phyloP scores from a whole-genome alignment of 2,329 filamentous ascomycete genomes.

The Trichoderma lentiforme region DNA sequence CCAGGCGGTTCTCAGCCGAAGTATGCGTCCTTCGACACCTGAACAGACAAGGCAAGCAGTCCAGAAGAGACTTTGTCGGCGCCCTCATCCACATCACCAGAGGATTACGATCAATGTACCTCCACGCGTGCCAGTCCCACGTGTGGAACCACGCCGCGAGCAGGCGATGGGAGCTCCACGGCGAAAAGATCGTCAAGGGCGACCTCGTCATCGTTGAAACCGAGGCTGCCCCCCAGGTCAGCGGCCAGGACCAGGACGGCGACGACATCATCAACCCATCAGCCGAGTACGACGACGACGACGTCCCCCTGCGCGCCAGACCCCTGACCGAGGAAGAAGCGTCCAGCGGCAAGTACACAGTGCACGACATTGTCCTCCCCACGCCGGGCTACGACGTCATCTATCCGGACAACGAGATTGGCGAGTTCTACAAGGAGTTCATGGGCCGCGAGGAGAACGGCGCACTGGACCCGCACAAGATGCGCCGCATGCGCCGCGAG shows the following conservation, averaged over 20 bases:
- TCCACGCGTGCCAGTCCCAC: constrained; percentile 92
- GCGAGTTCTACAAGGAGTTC: constrained; percentile 78
- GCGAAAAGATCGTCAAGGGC: constrained; percentile 71
- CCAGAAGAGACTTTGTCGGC: constrained; percentile 70
- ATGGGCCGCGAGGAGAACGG: constrained; percentile 81
- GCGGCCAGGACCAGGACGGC: constrained; percentile 61
- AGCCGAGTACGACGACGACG: constrained; percentile 40
- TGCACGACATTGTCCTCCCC: constrained; percentile 88
- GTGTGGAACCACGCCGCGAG: constrained; percentile 89
- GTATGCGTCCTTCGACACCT: constrained; percentile 75
- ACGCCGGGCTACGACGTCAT: constrained; percentile 87
- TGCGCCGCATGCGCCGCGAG: constrained; percentile 83
- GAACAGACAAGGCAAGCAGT: constrained; percentile 43
- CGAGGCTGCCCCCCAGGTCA: constrained; percentile 33
- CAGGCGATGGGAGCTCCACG: constrained; percentile 74
- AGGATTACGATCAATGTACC: constrained; percentile 86
- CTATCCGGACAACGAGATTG: constrained; percentile 81
- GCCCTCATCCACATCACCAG: constrained; percentile 77
- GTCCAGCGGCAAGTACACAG: constrained; percentile 68
- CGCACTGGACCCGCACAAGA: constrained; percentile 73
- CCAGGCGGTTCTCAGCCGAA: constrained; percentile 80
- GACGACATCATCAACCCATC: constrained; percentile 42
- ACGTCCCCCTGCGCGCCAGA: constrained; percentile 57
- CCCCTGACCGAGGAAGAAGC: constrained; percentile 75
- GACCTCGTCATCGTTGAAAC: constrained; percentile 68